Evolutionary conservation across 2,329 filamentous ascomycete species (phyloP).

Genomic region (Aspergillus awamori): DNA sequence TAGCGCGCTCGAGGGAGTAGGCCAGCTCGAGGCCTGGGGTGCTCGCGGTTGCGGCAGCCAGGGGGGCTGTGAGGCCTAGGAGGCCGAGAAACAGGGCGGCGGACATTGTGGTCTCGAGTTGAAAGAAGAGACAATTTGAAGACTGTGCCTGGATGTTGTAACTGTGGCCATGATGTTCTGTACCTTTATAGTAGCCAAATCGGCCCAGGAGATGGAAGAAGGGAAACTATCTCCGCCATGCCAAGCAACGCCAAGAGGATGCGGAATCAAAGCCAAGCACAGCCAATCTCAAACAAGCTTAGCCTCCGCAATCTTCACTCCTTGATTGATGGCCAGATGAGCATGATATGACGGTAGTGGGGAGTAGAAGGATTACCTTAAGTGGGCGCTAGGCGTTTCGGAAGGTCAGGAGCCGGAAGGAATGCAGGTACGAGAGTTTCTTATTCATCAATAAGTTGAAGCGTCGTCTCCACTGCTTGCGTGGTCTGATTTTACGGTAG

Average conservation of each 20-base stretch:
- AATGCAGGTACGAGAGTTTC: not conserved
- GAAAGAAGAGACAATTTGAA: not conserved
- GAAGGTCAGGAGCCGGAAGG: not conserved
- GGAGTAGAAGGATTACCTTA: not conserved
- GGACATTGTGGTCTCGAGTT: not conserved
- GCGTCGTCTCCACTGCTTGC: too few relatives aligned
- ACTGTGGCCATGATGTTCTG: not conserved
- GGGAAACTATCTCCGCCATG: not conserved
- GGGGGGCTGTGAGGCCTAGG: not conserved
- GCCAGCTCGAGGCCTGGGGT: not conserved
- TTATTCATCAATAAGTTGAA: too few relatives aligned
- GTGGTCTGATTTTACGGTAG: too few relatives aligned
- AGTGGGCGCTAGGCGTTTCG: not conserved
- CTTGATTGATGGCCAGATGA: not conserved
- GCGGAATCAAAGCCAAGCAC: not conserved
- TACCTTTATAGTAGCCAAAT: not conserved
- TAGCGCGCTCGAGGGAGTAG: not conserved
- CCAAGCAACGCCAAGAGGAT: not conserved
- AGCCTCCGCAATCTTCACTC: not conserved
- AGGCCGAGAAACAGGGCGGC: slow-evolving; percentile 1
- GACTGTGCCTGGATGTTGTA: not conserved
- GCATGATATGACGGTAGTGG: not conserved
- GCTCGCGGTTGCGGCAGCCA: not conserved
- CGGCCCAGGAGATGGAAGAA: not conserved
- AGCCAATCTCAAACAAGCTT: not conserved